Base-by-base conservation (phyloP, 371 early-diverging fungal species). In the Mucor irregularis region DNA sequence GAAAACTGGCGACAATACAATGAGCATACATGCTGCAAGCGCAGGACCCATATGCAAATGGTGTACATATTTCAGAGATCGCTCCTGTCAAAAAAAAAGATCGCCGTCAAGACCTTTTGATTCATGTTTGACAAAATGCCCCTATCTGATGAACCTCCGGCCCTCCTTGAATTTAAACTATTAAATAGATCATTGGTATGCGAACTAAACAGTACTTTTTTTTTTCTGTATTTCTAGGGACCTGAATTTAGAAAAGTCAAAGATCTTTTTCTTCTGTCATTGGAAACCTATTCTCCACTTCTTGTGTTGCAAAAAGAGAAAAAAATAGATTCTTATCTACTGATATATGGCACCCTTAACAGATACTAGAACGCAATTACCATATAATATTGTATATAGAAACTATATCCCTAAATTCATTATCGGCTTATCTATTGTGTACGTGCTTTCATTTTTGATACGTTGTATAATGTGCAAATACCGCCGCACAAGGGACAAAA, bases 321-420 rank as follows among this genome's bases (percentile, higher is more conserved):
- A 43, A n/a, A n/a, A n/a, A n/a, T n/a, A n/a, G n/a, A n/a, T n/a
- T n/a, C n/a, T n/a, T n/a, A n/a, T n/a, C n/a, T n/a, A n/a, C n/a
- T n/a, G n/a, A n/a, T n/a, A 14, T n/a, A 43, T 43, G 43, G 43
- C 43, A 1, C 25, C 43, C 25, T 14, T 6, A n/a, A 29, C 10
- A 30, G 19, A 16, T 31, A 17, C 47, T 31, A 19, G 10, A 30
- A 17, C 31, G 13, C 30, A 29, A 47, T 31, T 47, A 24, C 16
- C 31, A 19, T 16, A 49, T 16, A 56, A 61, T 43, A 45, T 17
- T n/a, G 34, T 42, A 1, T 61, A 61, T 31, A 31, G 38, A 13
- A 31, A 25, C 6, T 49, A 49, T 29, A 13, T 50, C 24, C 62
- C 62, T 8, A 50, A 45, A 2, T 10, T 45, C 5, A 40, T 57